Base-by-base conservation (phyloP, 176 grass and related monocot species). In the Pontederia crassipes region DNA sequence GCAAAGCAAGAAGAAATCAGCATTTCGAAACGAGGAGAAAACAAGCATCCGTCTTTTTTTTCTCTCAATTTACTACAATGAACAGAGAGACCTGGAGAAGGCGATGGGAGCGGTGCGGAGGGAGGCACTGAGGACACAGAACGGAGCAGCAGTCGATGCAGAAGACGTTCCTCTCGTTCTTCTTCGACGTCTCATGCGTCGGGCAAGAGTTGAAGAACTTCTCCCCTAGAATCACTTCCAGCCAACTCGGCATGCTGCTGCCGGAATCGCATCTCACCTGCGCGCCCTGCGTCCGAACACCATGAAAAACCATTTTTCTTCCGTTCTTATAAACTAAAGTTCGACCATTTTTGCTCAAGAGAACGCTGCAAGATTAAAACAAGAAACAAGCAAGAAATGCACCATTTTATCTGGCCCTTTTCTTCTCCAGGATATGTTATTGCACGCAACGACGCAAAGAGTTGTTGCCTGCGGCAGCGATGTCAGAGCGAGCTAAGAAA, bases 101-200 rank as follows among this genome's bases (percentile, higher is more conserved):
- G 18, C 63, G 63, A 51, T 66, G 63, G 28, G 48, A 48, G 17
- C 63, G 63, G 48, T 66, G 63, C 11, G 24, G 63, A 52, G 48
- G 20, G 20, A 66, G 24, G 63, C 63, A 66, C 9, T 66, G 63
- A 8, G 63, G 63, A 48, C 63, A 66, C 24, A 66, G 52, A 12
- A 47, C 52, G 5, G 63, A 66, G 63, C 47, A 66, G 63, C 63
- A 66, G 49, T 66, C 63, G 48, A 66, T 47, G 17, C 63, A 66
- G 27, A 66, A 66, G 17, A 66, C 28, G 63, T 66, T 57, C 55
- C 20, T 57, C 55, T 57, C 55, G 55, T 57, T 57, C 55, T 57
- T 57, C 55, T 57, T 57, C 6, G 55, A 57, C 16, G 55, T 26
- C 12, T 17, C 10, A 11, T 57, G 55, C 15, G 24, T 27, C 15